phyloP scores from a whole-genome alignment of 805 yeast genomes.

The Metschnikowia baotianmanensis region DNA sequence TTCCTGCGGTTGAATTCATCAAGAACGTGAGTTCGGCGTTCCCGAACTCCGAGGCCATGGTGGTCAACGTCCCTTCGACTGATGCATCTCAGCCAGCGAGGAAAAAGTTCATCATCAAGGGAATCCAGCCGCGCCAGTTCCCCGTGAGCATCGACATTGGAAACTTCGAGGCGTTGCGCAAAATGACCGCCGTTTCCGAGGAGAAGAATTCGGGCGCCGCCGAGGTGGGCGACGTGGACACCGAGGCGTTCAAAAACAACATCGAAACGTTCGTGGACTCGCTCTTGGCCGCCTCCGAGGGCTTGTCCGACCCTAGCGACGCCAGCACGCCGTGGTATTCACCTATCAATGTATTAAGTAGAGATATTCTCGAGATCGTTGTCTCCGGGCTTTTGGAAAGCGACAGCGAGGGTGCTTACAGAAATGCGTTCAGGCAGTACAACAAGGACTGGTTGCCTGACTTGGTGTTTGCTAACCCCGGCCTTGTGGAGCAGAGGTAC shows the following conservation, averaged over 20 bases:
- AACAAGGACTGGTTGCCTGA: slow-evolving; percentile 42
- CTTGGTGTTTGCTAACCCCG: slow-evolving; percentile 40
- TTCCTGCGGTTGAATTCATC: slow-evolving; percentile 96
- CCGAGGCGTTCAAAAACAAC: slow-evolving; percentile 29
- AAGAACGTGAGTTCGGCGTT: slow-evolving; percentile 91
- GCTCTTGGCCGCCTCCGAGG: slow-evolving; percentile 23
- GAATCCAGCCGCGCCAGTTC: slow-evolving; percentile 80
- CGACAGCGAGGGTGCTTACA: slow-evolving; percentile 25
- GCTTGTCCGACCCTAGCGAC: slow-evolving; percentile 20
- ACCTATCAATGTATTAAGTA: slow-evolving; percentile 31
- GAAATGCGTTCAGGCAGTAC: slow-evolving; percentile 33
- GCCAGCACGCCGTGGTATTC: slow-evolving; percentile 20
- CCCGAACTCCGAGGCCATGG: slow-evolving; percentile 89
- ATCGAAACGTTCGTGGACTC: slow-evolving; percentile 24
- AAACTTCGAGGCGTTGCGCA: slow-evolving; percentile 41
- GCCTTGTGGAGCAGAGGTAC: slow-evolving; percentile 34
- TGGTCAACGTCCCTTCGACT: slow-evolving; percentile 52
- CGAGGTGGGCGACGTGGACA: slow-evolving; percentile 37
- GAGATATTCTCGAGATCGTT: slow-evolving; percentile 34
- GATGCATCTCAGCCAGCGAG: slow-evolving; percentile 41
- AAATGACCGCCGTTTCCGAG: slow-evolving; percentile 12
- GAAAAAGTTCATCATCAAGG: slow-evolving; percentile 87
- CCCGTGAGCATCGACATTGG: slow-evolving; percentile 48
- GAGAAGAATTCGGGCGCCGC: slow-evolving; percentile 20
- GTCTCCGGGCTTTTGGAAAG: slow-evolving; percentile 25